Base-by-base conservation (phyloP, 345 rosid genomes). In the Murraya koenigii region DNA sequence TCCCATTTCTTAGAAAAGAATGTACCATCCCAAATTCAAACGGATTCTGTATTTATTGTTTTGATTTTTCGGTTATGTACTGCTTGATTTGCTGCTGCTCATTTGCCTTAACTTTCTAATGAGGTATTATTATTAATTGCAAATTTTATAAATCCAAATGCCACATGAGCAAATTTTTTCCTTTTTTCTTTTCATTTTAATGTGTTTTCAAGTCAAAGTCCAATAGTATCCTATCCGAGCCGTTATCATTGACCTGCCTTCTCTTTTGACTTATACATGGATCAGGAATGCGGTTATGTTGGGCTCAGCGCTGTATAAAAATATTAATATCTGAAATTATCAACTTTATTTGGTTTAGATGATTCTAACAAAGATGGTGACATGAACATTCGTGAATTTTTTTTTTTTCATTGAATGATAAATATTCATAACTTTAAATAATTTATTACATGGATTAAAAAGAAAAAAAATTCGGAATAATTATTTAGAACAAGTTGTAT, bases 51-150 rank as follows among this genome's bases (percentile, higher is more conserved):
- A 73, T 63, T 63, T 47, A 30, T 64, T 75, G 55, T 28, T 23
- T 3, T 58, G 66, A 28, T 74, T 41, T 61, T n/a, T 22, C 61
- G n/a, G 30, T 75, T 47, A 30, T 15, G 8, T 7, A 14, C 5
- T 6, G 17, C 62, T 75, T 64, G 47, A 64, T 63, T 74, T 75
- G 30, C 71, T 75, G 30, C 71, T 75, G 47, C 59, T 6, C 26
- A 62, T 26, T 58, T 62, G 56, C 77, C 69, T 20, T n/a, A 13
- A 23, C 5, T 15, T 59, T 36, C 55, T 23, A 38, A 13, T 1
- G 7, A 19, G 8, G 13, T 15, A 5, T 7, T 64, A 5, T 41
- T 23, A 25, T 6, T 4, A 25, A 39, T 39, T 68, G 26, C 6
- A 68, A 25, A 14, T 68, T 68, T 67, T 67, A 52, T 52, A 19